phyloP scores from a whole-genome alignment of 192 early-diverging fungal genomes.

The Pecoramyces ruminantium region DNA sequence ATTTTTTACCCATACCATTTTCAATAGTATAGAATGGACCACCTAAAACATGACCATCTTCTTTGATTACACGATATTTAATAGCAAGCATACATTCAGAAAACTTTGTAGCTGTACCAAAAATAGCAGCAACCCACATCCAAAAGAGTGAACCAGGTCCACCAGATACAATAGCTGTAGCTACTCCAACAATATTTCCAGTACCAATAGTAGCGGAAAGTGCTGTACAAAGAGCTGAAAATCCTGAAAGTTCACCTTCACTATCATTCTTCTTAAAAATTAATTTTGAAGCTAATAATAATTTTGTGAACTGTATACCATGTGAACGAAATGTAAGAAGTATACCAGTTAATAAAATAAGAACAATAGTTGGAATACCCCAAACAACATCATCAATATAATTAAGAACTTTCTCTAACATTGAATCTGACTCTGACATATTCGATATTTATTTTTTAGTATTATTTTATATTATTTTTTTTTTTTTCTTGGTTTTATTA shows the following conservation, averaged over 20 bases:
- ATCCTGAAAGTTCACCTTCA: neutral
- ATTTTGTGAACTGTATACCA: neutral
- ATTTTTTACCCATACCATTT: neutral
- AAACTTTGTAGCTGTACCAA: neutral
- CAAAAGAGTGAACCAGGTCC: neutral
- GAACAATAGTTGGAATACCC: neutral
- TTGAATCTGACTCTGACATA: no score
- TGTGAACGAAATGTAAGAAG: neutral
- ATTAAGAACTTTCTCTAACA: neutral
- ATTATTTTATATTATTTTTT: no score
- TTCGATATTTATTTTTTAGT: no score
- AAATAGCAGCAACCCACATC: neutral
- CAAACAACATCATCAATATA: neutral
- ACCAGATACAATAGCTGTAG: neutral
- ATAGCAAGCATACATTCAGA: neutral
- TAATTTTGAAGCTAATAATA: neutral
- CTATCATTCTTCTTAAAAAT: neutral
- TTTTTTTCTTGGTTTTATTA: no score
- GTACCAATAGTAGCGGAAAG: neutral
- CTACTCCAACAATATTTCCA: neutral
- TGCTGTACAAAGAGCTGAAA: neutral
- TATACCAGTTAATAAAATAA: neutral
- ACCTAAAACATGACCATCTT: neutral
- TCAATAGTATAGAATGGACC: neutral
- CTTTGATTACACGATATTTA: neutral